Conservation (phyloP, 805 yeast genomes). For the Saturnispora galanensis region DNA sequence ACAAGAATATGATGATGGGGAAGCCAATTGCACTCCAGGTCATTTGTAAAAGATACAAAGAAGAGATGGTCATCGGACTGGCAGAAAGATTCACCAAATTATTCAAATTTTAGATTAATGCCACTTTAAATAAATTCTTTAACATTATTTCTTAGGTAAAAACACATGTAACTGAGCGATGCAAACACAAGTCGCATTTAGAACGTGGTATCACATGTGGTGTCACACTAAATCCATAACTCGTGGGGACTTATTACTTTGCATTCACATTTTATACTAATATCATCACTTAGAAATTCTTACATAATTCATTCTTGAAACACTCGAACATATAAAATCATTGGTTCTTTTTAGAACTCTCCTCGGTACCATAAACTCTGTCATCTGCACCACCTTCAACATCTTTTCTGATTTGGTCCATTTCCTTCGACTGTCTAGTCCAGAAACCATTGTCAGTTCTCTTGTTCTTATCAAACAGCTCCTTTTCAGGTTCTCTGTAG, state of each 20-base stretch:
- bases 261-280: too few species aligned
- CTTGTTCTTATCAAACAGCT: constrained; percentile 58
- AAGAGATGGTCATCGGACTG: constrained; percentile 43
- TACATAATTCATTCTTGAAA: background rate
- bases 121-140: background rate
- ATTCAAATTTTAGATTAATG: background rate
- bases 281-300: too few species aligned
- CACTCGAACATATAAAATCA: background rate
- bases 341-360: constrained; percentile 1
- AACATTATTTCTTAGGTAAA: background rate
- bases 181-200: too few species aligned
- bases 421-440: constrained; percentile 58
- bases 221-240: too few species aligned
- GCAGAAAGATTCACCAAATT: constrained; percentile 12
- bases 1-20: constrained; percentile 30
- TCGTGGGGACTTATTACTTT: too few species aligned
- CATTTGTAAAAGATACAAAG: constrained; percentile 45
- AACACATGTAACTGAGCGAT: background rate
- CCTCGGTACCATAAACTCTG: constrained; percentile 48
- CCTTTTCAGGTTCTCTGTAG: constrained; percentile 85
- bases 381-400: constrained; percentile 76
- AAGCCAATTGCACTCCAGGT: constrained; percentile 51
- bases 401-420: constrained; percentile 68
- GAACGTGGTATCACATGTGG: too few species aligned
- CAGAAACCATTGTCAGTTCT: constrained; percentile 54